Evolutionary conservation across 441 rosid species (phyloP), one percentile per base, ranked within the genome.

Genomic region (Jatropha multifida): DNA sequence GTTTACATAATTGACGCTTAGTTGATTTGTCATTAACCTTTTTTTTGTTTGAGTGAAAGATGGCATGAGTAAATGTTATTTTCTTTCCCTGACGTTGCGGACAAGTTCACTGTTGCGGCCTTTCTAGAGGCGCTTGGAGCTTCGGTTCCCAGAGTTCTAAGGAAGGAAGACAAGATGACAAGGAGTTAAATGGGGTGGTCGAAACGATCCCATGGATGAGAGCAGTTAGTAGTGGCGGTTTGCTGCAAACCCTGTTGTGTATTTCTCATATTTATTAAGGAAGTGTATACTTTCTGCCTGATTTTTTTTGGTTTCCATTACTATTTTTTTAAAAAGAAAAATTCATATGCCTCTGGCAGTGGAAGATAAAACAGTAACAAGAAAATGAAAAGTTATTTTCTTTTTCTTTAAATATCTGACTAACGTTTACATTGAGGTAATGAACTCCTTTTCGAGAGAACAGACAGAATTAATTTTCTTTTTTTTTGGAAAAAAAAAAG

Each of bases 121-220:
- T 95, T 95, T 81, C 98, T 95, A 0, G 99, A 95, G 89, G 99
- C 98, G 38, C 96, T 95, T 11, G 97, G 93, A 81, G 99, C 93
- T 80, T 90, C 99, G 0, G 95, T 92, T 74, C 81, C 87, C 37
- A 74, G 72, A 58, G 72, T 20, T 54, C 81, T 0, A 90, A 81
- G 20, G 86, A 78, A 56, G 62, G 85, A 11, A 79, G 75, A 70
- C 80, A 51, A 48, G 87, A 85, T 11, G 84, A 88, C 63, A 73
- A 83, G 78, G 87, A 87, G 77, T 48, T 81, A 70, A 76, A 59
- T 80, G 89, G 20, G 81, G 87, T 70, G 79, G 85, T 61, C 72
- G 65, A 15, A 85, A 71, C 17, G 89, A 87, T 26, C 83, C 85
- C 54, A 89, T 89, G 96, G 96, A 91, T 23, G 92, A 91, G 79